Base-by-base conservation (phyloP, 768 basidiomycete species). In the Albatrellus ellisii region DNA sequence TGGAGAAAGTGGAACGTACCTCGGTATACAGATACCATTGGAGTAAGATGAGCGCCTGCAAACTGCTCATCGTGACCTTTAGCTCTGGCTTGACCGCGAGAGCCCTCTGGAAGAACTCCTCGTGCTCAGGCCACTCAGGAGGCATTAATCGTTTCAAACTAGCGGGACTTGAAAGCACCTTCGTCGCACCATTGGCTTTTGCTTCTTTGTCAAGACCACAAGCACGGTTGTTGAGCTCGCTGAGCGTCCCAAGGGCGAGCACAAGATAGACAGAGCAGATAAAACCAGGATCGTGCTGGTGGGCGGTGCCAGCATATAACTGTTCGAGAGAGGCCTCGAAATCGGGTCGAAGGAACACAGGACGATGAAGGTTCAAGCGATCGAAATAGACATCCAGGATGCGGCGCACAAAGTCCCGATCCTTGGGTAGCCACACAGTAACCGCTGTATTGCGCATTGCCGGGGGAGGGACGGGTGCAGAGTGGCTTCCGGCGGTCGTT, bases 21-120 rank as follows among this genome's bases (percentile, higher is more conserved):
- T 89, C 87, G 17, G 79, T 86, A 53, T 89, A 90, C 17, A 90
- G 69, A 59, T 89, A 88, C 87, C 85, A 89, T 42, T 90, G 88
- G 36, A 89, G 59, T 5, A 90, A 59, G 20, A 88, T 86, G 41
- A 90, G 68, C 0, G 87, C 82, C 57, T 90, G 87, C 46, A 90
- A 61, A 54, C 83, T 85, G 4, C 79, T 76, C 32, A 88, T 73
- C 4, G 85, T 86, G 54, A 88, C 85, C 8, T 80, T 75, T 32
- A 90, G 63, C 48, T 90, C 83, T 7, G 85, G 82, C 56, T 90
- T 88, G 49, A 86, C 69, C 15, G 71, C 67, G 2, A 89, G 61
- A 1, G 85, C 84, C 25, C 79, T 69, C 47, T 84, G 78, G 57
- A 88, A 87, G 59, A 90, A 87, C 52, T 88, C 84, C 47, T 83